Base-by-base conservation (phyloP, 2,329 filamentous ascomycete genomes). In the Sclerotinia spermophila region DNA sequence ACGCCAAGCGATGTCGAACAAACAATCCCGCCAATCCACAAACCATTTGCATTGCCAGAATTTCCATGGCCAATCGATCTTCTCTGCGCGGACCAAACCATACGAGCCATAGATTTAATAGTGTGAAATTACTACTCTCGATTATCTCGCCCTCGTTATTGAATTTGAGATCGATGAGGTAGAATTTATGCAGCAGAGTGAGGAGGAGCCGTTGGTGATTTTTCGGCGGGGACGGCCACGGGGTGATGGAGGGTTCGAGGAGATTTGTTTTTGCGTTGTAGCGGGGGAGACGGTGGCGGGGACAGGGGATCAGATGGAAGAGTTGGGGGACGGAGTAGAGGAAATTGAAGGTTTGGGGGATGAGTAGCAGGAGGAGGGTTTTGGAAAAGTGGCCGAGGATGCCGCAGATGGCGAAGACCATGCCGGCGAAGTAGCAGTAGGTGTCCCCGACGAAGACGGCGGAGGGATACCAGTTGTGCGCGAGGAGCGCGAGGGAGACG, bases 341-440 rank as follows among this genome's bases (percentile, higher is more conserved):
- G 79, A 98, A 98, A 84, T 99, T 99, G 86, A 96, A 94, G 77
- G 96, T 92, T 82, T 99, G 96, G 21, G 96, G 96, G 53, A 97
- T 86, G 75, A 99, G 91, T 13, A 99, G 86, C 66, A 99, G 87
- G 70, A 97, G 87, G 60, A 99, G 86, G 0, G 96, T 99, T 83
- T 99, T 99, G 84, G 92, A 96, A 83, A 99, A 99, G 83, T 99
- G 96, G 35, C 96, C 96, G 67, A 97, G 86, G 78, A 99, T 98
- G 74, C 93, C 94, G 74, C 98, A 96, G 59, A 97, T 94, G 68
- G 95, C 96, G 80, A 99, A 99, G 53, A 98, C 92, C 94, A 99
- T 99, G 75, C 96, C 96, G 0, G 96, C 96, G 81, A 99, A 97
- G 83, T 99, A 99, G 86, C 96, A 99, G 86, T 98, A 99, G 5